Evolutionary conservation across 805 yeast genomes (phyloP).

Genomic region (Monosporozyma yasuniensis): DNA sequence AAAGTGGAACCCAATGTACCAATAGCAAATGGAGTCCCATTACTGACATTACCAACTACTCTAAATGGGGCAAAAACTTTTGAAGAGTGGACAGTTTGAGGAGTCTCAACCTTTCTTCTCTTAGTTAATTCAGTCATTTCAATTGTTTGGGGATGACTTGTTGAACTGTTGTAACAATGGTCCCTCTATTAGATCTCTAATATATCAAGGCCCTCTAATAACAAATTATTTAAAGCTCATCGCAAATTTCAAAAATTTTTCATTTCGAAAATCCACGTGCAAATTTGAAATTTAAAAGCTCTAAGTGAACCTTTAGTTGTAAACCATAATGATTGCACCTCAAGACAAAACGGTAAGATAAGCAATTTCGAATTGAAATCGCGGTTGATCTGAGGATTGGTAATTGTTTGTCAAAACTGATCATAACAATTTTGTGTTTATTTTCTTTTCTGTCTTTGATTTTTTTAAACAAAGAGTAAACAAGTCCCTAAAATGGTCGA

Average conservation of each 20-base stretch:
- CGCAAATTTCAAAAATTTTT: conserved; percentile 4
- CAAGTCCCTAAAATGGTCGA: background rate
- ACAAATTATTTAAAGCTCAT: conserved; percentile 3
- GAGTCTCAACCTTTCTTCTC: conserved; percentile 13
- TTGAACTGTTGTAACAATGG: background rate
- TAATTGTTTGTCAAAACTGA: background rate
- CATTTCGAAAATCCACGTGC: background rate
- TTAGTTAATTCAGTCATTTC: conserved; percentile 10
- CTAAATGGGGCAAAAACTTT: conserved; percentile 79
- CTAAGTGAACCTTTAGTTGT: background rate
- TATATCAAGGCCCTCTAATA: background rate
- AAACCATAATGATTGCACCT: background rate
- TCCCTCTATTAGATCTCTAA: background rate
- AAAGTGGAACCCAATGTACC: conserved; percentile 85
- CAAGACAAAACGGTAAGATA: background rate
- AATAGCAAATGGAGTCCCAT: conserved; percentile 74
- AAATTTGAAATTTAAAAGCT: background rate
- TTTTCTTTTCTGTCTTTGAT: no score
- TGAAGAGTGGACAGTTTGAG: conserved; percentile 29
- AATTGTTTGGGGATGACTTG: background rate
- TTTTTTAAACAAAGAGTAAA: no score
- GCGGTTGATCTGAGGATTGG: background rate
- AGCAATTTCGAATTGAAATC: background rate
- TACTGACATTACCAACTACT: conserved; percentile 85
- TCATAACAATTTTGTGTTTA: background rate